These are phyloP conservation scores for Solanum chiquidenum DNA, from an alignment of 257 asterid genomes.

Conservation along the genomic window DNA sequence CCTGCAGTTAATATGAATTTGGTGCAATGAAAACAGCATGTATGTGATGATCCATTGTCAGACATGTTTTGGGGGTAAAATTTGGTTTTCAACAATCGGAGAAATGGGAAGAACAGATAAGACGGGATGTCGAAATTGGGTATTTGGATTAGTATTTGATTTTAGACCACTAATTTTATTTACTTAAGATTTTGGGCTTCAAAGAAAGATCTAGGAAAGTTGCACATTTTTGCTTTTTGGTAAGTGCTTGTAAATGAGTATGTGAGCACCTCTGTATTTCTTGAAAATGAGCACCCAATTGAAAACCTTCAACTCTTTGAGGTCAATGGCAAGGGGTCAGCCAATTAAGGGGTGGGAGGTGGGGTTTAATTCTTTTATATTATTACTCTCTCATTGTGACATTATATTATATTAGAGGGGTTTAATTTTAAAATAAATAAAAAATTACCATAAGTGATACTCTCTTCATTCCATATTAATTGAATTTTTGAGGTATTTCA, in stretches of 20 bases:
- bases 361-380: too few relatives aligned
- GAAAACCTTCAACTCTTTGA: background rate
- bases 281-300: background rate
- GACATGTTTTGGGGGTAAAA: background rate
- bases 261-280: background rate
- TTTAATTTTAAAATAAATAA: too few relatives aligned
- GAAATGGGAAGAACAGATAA: background rate
- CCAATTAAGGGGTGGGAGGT: background rate
- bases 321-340: background rate
- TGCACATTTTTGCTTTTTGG: background rate
- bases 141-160: background rate
- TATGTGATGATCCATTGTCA: background rate
- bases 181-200: background rate
- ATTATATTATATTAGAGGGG: background rate
- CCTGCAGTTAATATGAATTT: constrained; percentile 70
- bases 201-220: background rate
- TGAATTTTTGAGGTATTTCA: too few relatives aligned
- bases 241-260: background rate
- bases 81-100: background rate
- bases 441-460: too few relatives aligned
- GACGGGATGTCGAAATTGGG: too few relatives aligned
- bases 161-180: background rate
- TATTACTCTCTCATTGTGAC: background rate
- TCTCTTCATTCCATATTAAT: too few relatives aligned
- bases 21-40: constrained; percentile 26